Evolutionary conservation across 129 eudicot species (phyloP).

Genomic region (Helichrysum umbraculigerum): DNA sequence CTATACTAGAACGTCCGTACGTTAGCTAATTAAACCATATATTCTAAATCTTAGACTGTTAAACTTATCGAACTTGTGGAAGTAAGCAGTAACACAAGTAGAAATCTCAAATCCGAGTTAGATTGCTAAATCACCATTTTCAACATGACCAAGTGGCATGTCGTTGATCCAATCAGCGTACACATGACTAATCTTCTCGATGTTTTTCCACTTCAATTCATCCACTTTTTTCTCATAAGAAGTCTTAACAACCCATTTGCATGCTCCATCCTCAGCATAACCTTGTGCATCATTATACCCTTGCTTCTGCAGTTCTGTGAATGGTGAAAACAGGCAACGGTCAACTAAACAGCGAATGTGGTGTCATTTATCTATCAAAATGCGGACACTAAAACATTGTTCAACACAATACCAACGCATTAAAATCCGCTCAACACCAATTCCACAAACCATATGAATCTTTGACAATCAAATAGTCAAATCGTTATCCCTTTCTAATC

Average conservation of each 20-base stretch:
- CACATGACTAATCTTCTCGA: constrained; percentile 45
- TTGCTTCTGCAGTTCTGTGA: constrained; percentile 44
- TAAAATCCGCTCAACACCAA: no score
- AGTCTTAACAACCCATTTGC: constrained; percentile 25
- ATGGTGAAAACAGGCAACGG: constrained; percentile 27
- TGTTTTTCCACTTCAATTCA: constrained; percentile 40
- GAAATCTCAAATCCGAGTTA: constrained; percentile 8
- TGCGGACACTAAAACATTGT: neutral
- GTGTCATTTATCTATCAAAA: neutral
- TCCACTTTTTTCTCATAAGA: constrained; percentile 26
- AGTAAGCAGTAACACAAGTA: neutral
- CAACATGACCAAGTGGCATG: constrained; percentile 16
- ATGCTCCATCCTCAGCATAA: neutral
- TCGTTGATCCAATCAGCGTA: constrained; percentile 80
- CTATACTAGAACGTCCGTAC: neutral
- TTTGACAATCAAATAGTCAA: no score
- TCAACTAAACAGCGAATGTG: constrained; percentile 1
- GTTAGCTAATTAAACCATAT: constrained; percentile 21
- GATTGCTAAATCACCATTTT: constrained; percentile 8
- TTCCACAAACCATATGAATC: no score
- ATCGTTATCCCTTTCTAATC: no score
- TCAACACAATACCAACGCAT: no score
- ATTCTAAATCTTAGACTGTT: constrained; percentile 2
- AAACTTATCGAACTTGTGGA: constrained; percentile 12
- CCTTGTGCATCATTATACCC: constrained; percentile 15